Evolutionary conservation across 2,329 filamentous ascomycete genomes (phyloP).

Genomic region (Fusarium buxicola): DNA sequence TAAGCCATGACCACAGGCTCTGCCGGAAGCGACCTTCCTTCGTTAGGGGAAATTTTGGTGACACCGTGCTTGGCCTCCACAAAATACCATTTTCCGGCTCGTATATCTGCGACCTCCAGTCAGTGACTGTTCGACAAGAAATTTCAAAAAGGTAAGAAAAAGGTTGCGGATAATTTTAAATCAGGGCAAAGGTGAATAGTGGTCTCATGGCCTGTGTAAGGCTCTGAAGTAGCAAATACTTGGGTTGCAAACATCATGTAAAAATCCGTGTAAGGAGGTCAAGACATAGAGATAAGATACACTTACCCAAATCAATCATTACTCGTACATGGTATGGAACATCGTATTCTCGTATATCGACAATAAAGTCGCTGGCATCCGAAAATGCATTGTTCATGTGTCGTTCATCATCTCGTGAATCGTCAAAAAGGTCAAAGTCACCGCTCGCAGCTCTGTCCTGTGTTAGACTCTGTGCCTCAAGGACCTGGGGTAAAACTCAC

Average conservation of each 20-base stretch:
- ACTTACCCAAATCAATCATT: conserved; percentile 87
- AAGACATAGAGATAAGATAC: background rate
- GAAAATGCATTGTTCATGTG: conserved; percentile 79
- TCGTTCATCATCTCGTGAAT: conserved; percentile 82
- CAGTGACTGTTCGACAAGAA: conserved; percentile 6
- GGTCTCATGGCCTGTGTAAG: conserved; percentile 91
- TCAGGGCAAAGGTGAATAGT: conserved; percentile 90
- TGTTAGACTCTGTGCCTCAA: conserved; percentile 26
- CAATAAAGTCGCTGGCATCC: conserved; percentile 95
- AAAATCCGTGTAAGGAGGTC: background rate
- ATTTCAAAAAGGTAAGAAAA: conserved; percentile 4
- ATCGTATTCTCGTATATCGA: conserved; percentile 99
- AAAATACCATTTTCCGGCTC: conserved; percentile 96
- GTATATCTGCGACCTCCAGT: conserved; percentile 74
- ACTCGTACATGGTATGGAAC: conserved; percentile 99
- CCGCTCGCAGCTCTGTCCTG: conserved; percentile 70
- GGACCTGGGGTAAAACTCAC: conserved; percentile 60
- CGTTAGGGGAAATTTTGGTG: conserved; percentile 84
- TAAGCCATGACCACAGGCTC: conserved; percentile 99
- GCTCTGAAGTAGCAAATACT: conserved; percentile 99
- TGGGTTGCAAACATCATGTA: conserved; percentile 89
- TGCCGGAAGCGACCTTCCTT: conserved; percentile 87
- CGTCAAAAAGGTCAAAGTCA: conserved; percentile 95
- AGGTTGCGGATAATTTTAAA: conserved; percentile 46
- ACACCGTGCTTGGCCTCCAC: conserved; percentile 94